Evolutionary conservation across 805 yeast species (phyloP).

Genomic region (Pichia rugopelliculosa): DNA sequence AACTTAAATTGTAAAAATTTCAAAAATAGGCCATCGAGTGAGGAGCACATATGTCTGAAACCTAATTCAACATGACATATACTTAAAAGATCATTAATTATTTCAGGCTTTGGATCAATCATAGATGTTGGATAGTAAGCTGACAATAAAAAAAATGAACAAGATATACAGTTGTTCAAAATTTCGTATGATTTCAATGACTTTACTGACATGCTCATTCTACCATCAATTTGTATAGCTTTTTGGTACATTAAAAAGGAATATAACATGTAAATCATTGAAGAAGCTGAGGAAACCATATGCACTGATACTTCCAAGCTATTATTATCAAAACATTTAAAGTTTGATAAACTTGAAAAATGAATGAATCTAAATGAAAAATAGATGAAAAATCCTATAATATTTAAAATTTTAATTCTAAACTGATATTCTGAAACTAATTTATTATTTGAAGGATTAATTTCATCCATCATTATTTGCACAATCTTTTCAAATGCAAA

Average conservation of each 20-base stretch:
- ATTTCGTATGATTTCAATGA: slow-evolving; percentile 38
- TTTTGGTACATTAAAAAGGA: slow-evolving; percentile 49
- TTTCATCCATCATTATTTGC: slow-evolving; percentile 34
- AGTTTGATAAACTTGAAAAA: background rate
- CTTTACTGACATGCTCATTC: slow-evolving; percentile 35
- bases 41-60: slow-evolving; percentile 56
- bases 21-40: slow-evolving; percentile 55
- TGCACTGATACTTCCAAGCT: background rate
- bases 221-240: slow-evolving; percentile 30
- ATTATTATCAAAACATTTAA: slow-evolving; percentile 2
- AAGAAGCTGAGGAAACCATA: background rate
- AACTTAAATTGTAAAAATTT: slow-evolving; percentile 50
- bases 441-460: slow-evolving; percentile 22
- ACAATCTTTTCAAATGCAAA: slow-evolving; percentile 48
- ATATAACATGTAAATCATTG: slow-evolving; percentile 38
- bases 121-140: slow-evolving; percentile 30
- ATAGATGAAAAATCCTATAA: slow-evolving; percentile 45
- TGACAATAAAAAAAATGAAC: slow-evolving; percentile 31
- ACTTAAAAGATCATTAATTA: slow-evolving; percentile 41
- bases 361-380: slow-evolving; percentile 2
- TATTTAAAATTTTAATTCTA: slow-evolving; percentile 36
- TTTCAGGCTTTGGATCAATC: slow-evolving; percentile 15
- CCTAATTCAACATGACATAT: slow-evolving; percentile 74
- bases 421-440: slow-evolving; percentile 28
- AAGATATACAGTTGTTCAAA: slow-evolving; percentile 39